phyloP scores from a whole-genome alignment of 2,329 filamentous ascomycete species.

The Xylaria sp. region DNA sequence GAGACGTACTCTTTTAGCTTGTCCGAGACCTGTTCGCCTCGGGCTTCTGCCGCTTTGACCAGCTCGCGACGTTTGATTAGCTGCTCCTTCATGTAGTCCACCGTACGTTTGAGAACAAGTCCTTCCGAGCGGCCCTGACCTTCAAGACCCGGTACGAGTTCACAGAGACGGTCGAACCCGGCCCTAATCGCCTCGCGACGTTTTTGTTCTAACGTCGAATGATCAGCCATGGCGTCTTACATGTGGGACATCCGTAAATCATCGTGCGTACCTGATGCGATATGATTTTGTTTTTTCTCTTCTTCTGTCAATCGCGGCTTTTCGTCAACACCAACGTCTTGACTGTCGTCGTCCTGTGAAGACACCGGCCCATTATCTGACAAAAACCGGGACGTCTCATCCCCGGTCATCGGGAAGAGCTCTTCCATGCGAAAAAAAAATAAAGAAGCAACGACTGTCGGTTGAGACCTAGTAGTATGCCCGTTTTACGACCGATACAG shows the following conservation, averaged over 20 bases:
- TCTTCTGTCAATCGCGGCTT: slow-evolving; percentile 64
- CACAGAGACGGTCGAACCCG: slow-evolving; percentile 83
- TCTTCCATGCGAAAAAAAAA: neutral
- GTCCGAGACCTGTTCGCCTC: slow-evolving; percentile 64
- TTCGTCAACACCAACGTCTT: slow-evolving; percentile 53
- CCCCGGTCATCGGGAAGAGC: too few relatives aligned
- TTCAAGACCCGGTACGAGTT: slow-evolving; percentile 82
- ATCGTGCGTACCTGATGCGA: slow-evolving; percentile 60
- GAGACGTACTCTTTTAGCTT: slow-evolving; percentile 56
- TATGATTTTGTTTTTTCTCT: slow-evolving; percentile 67
- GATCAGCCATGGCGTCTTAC: slow-evolving; percentile 5
- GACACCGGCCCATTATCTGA: slow-evolving; percentile 36
- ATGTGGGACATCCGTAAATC: neutral
- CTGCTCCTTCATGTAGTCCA: slow-evolving; percentile 72
- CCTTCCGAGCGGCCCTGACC: slow-evolving; percentile 88
- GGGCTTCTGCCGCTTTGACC: slow-evolving; percentile 66
- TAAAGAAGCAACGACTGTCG: neutral
- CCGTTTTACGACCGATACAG: neutral
- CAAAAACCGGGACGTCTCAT: slow-evolving; percentile 5
- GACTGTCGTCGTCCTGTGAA: slow-evolving; percentile 45
- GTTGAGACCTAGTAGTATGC: neutral
- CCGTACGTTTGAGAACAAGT: slow-evolving; percentile 78
- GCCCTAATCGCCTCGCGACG: slow-evolving; percentile 80
- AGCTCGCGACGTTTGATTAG: slow-evolving; percentile 68
- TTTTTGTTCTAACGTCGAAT: slow-evolving; percentile 59